Evolutionary conservation across 1,284 basidiomycete genomes (phyloP).

Genomic region (Bondarzewia mesenterica): DNA sequence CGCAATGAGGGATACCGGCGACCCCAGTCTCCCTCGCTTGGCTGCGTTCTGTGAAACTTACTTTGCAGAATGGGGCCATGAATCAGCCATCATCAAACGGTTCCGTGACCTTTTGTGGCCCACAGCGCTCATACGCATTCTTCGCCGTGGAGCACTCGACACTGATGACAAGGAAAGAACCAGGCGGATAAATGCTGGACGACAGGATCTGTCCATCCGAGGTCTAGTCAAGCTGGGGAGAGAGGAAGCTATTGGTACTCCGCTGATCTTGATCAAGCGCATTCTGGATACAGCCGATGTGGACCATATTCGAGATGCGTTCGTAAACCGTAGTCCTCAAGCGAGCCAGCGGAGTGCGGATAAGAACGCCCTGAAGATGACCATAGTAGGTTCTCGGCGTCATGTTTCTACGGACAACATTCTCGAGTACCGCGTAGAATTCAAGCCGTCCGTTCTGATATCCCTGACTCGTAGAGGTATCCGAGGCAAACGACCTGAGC

Average conservation of each 20-base stretch:
- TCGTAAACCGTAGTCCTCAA: slow-evolving; percentile 23
- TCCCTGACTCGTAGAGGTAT: slow-evolving; percentile 29
- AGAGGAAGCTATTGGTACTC: slow-evolving; percentile 26
- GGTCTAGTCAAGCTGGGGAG: slow-evolving; percentile 15
- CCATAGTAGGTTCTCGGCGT: slow-evolving; percentile 24
- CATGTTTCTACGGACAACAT: slow-evolving; percentile 33
- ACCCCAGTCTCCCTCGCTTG: slow-evolving; percentile 33
- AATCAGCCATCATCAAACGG: slow-evolving; percentile 30
- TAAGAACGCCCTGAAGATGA: slow-evolving; percentile 23
- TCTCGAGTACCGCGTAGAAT: slow-evolving; percentile 35
- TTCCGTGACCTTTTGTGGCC: slow-evolving; percentile 34
- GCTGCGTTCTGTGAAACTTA: slow-evolving; percentile 44
- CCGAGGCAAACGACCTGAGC: slow-evolving; percentile 26
- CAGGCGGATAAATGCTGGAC: slow-evolving; percentile 14
- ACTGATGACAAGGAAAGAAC: slow-evolving; percentile 27
- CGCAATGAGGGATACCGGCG: slow-evolving; percentile 21
- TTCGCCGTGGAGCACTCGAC: slow-evolving; percentile 34
- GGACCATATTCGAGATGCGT: slow-evolving; percentile 25
- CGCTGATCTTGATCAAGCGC: slow-evolving; percentile 23
- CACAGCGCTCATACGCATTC: slow-evolving; percentile 29
- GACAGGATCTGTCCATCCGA: slow-evolving; percentile 14
- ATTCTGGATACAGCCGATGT: slow-evolving; percentile 21
- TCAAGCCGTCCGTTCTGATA: slow-evolving; percentile 33
- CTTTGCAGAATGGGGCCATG: slow-evolving; percentile 49
- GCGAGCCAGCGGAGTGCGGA: slow-evolving; percentile 12